These are phyloP conservation scores for Cladophialophora yegresii DNA, from an alignment of 2,329 filamentous ascomycete species.

Conservation along the genomic window DNA sequence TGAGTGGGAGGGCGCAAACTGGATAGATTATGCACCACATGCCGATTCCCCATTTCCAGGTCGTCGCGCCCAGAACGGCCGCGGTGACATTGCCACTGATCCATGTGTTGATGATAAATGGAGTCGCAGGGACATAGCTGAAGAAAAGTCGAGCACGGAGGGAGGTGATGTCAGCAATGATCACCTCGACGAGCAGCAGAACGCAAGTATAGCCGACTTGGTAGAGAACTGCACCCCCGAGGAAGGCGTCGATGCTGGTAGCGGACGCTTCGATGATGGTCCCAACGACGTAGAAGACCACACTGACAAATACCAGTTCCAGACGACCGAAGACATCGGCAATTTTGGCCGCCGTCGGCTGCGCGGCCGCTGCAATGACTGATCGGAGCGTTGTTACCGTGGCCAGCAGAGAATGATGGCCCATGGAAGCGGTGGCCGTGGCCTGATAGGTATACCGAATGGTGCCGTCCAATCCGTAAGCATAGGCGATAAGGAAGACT, in stretches of 20 bases:
- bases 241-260: conserved; percentile 54
- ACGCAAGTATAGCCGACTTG: conserved; percentile 66
- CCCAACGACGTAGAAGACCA: conserved; percentile 59
- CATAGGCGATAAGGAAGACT: conserved; percentile 65
- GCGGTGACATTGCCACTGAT: conserved; percentile 60
- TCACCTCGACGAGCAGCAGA: conserved; percentile 63
- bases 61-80: conserved; percentile 53
- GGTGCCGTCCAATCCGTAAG: conserved; percentile 47
- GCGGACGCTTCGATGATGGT: conserved; percentile 60
- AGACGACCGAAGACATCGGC: conserved; percentile 65
- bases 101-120: conserved; percentile 66
- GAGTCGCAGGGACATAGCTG: conserved; percentile 63
- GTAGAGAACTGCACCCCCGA: conserved; percentile 61
- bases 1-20: conserved; percentile 57
- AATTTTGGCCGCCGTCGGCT: conserved; percentile 62
- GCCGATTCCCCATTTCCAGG: conserved; percentile 65
- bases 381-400: conserved; percentile 61
- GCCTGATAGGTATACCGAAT: conserved; percentile 44
- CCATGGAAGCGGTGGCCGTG: conserved; percentile 56
- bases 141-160: conserved; percentile 64
- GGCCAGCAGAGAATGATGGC: conserved; percentile 57
- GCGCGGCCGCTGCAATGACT: conserved; percentile 62
- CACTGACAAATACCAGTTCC: conserved; percentile 58
- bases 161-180: conserved; percentile 66
- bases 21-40: conserved; percentile 67